A percentile compares a stretch with the other conserved stretches of the same genome.
Evolutionary conservation across 2,329 filamentous ascomycete species (phyloP).

Genomic region (Nemania serpens): DNA sequence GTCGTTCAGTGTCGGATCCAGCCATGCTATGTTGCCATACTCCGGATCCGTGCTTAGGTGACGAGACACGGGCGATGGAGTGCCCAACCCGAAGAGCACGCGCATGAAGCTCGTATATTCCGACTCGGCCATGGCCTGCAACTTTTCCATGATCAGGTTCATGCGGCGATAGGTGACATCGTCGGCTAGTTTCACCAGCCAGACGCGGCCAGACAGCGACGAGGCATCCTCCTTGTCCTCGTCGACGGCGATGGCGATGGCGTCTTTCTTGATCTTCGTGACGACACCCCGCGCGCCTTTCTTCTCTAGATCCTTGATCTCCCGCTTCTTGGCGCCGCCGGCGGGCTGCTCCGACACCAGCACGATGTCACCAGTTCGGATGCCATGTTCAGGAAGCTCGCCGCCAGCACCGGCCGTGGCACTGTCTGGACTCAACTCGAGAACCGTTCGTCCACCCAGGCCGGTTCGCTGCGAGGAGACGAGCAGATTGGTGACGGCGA

Average conservation of each 20-base stretch:
- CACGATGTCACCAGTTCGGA: slow-evolving; percentile 79
- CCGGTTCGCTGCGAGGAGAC: slow-evolving; percentile 82
- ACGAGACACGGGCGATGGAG: slow-evolving; percentile 53
- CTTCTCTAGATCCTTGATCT: slow-evolving; percentile 71
- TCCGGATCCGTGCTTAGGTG: slow-evolving; percentile 49
- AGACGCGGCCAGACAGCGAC: slow-evolving; percentile 55
- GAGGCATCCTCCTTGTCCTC: slow-evolving; percentile 60
- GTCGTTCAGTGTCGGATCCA: slow-evolving; percentile 66
- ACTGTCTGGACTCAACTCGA: slow-evolving; percentile 78
- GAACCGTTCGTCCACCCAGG: slow-evolving; percentile 84
- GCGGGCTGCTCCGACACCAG: slow-evolving; percentile 75
- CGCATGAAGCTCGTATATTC: slow-evolving; percentile 65
- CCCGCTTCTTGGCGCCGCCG: slow-evolving; percentile 72
- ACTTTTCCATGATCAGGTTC: slow-evolving; percentile 64
- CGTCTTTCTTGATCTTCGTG: slow-evolving; percentile 61
- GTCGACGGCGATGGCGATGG: slow-evolving; percentile 71
- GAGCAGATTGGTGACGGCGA: slow-evolving; percentile 76
- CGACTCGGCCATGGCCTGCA: slow-evolving; percentile 61
- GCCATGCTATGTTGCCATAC: slow-evolving; percentile 58
- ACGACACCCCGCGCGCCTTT: slow-evolving; percentile 74
- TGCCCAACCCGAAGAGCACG: slow-evolving; percentile 65
- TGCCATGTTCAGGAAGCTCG: slow-evolving; percentile 74
- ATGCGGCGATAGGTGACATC: slow-evolving; percentile 70
- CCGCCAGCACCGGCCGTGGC: slow-evolving; percentile 56
- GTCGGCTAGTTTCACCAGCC: slow-evolving; percentile 70